These are phyloP conservation scores for Lasiodiplodia hormozganensis DNA, from an alignment of 2,329 filamentous ascomycete species.

Conservation along the genomic window DNA sequence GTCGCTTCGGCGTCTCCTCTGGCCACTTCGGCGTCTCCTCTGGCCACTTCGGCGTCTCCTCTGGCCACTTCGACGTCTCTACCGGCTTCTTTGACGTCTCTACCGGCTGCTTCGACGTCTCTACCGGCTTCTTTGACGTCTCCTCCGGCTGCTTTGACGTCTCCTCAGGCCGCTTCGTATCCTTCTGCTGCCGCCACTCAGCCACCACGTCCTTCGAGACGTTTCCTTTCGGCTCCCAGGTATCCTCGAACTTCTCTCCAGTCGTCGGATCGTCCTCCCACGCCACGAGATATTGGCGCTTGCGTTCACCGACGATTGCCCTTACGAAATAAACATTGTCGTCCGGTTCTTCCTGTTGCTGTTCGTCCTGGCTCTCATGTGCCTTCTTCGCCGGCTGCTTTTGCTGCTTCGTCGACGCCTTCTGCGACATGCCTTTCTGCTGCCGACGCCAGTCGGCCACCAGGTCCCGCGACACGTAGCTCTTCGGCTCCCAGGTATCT, in stretches of 20 bases:
- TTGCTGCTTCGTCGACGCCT: neutral
- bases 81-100: neutral
- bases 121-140: neutral
- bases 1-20: too few species aligned
- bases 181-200: neutral
- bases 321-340: neutral
- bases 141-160: neutral
- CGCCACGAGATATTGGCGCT: neutral
- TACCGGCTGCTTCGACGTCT: neutral
- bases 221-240: slow-evolving; percentile 1
- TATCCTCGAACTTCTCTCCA: neutral
- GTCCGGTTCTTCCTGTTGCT: neutral
- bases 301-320: neutral
- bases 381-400: neutral
- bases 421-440: neutral
- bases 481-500: neutral
- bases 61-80: neutral
- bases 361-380: neutral
- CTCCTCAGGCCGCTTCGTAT: neutral
- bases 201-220: neutral
- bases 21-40: neutral
- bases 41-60: neutral
- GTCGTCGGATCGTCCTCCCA: neutral
- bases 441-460: neutral
- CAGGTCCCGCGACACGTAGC: neutral